phyloP scores from a whole-genome alignment of 225 moss, liverwort and hornwort genomes.

The Sphagnum tenellum region DNA sequence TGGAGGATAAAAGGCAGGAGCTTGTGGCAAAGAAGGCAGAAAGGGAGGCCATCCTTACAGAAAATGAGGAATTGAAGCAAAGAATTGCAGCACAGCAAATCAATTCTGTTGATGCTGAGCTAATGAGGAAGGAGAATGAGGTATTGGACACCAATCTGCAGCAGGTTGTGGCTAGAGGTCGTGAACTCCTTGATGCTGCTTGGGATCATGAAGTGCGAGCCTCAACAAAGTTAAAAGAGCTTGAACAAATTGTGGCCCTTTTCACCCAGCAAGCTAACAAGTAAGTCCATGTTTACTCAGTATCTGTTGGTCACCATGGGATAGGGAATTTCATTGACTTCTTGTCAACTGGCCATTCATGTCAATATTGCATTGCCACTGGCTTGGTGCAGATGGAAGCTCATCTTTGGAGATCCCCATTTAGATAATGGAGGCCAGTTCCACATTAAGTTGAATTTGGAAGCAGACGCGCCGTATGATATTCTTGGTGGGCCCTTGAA shows the following conservation, averaged over 20 bases:
- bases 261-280: conserved; percentile 59
- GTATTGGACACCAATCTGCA: conserved; percentile 56
- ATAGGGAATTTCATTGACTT: background rate
- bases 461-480: conserved; percentile 49
- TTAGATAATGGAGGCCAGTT: conserved; percentile 23
- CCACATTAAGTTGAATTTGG: conserved; percentile 56
- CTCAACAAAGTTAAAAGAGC: conserved; percentile 56
- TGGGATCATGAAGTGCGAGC: conserved; percentile 77
- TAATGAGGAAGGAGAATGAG: conserved; percentile 76
- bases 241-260: conserved; percentile 44
- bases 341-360: background rate
- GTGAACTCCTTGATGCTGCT: conserved; percentile 62
- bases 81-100: conserved; percentile 62
- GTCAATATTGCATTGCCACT: background rate
- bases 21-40: conserved; percentile 61
- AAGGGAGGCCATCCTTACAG: conserved; percentile 35
- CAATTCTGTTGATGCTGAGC: conserved; percentile 65
- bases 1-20: conserved; percentile 64
- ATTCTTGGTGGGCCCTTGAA: conserved; percentile 48
- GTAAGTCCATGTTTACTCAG: conserved; percentile 1
- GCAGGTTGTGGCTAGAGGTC: conserved; percentile 45
- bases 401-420: conserved; percentile 46
- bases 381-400: conserved; percentile 29
- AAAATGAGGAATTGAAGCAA: conserved; percentile 57
- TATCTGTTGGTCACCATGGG: background rate